These are phyloP conservation scores for Gossypium schwendimanii DNA, from an alignment of 441 rosid genomes.

Conservation along the genomic window DNA sequence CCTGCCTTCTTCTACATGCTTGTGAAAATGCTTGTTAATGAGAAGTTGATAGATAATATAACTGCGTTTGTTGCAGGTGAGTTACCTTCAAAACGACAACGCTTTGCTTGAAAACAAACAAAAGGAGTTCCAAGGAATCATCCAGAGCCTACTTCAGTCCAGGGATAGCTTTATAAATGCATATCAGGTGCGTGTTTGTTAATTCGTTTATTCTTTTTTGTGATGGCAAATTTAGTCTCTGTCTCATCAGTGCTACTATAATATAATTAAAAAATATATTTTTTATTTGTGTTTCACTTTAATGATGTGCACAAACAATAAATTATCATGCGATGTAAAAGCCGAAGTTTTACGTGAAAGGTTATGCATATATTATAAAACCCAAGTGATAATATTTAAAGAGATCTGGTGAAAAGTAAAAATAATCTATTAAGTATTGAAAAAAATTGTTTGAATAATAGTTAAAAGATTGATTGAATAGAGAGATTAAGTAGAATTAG, in stretches of 20 bases:
- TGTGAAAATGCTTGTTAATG: conserved; percentile 17
- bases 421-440: neutral
- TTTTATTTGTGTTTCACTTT: neutral
- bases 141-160: conserved; percentile 56
- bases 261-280: neutral
- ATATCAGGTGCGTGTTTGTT: conserved; percentile 45
- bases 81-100: conserved; percentile 66
- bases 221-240: neutral
- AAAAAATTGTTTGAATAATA: neutral
- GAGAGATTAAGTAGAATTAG: neutral
- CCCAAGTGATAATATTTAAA: neutral
- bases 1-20: conserved; percentile 16
- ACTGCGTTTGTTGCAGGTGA: conserved; percentile 33
- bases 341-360: neutral
- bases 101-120: conserved; percentile 59
- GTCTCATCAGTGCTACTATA: neutral
- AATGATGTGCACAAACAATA: neutral
- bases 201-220: neutral
- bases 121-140: conserved; percentile 56
- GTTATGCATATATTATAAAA: neutral
- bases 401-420: neutral
- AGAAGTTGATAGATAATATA: neutral
- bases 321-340: neutral
- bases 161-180: conserved; percentile 58
- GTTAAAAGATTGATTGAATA: neutral